Evolutionary conservation across 805 yeast species (phyloP).

Genomic region (Zygosaccharomyces bailii): DNA sequence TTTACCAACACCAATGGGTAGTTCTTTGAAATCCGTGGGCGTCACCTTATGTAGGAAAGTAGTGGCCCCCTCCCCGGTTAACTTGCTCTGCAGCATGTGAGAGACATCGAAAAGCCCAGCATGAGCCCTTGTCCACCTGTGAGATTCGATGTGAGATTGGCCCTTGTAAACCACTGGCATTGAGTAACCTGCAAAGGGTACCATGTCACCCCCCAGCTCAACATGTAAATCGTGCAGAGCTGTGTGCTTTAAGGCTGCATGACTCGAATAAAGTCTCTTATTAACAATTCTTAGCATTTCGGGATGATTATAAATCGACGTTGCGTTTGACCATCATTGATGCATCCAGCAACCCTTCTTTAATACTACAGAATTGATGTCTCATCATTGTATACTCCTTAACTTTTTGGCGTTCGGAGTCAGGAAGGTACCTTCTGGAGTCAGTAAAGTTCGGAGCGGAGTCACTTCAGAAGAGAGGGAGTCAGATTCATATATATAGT

Average conservation of each 20-base stretch:
- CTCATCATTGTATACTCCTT: not conserved
- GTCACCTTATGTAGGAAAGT: constrained; percentile 72
- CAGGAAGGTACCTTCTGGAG: not conserved
- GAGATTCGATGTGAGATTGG: constrained; percentile 90
- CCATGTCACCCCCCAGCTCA: constrained; percentile 81
- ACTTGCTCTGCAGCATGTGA: constrained; percentile 90
- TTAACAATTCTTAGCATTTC: constrained; percentile 9
- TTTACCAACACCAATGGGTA: constrained; percentile 60
- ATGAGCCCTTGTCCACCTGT: constrained; percentile 84
- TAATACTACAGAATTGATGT: not conserved
- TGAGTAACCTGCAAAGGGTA: constrained; percentile 91
- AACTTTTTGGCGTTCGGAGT: not conserved
- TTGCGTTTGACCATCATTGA: not conserved
- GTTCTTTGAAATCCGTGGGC: constrained; percentile 73
- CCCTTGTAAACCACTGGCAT: constrained; percentile 89
- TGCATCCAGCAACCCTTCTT: not conserved
- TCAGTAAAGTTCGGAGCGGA: not conserved
- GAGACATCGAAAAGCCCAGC: constrained; percentile 95
- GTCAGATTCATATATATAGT: constrained; percentile 4
- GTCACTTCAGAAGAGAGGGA: not conserved
- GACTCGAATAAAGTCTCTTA: constrained; percentile 34
- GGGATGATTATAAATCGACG: no score
- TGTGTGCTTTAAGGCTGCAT: constrained; percentile 51
- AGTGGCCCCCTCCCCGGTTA: constrained; percentile 66
- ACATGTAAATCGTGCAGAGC: constrained; percentile 81